These are phyloP conservation scores for Venturia pyrina DNA, from an alignment of 2,329 filamentous ascomycete species.

Conservation along the genomic window DNA sequence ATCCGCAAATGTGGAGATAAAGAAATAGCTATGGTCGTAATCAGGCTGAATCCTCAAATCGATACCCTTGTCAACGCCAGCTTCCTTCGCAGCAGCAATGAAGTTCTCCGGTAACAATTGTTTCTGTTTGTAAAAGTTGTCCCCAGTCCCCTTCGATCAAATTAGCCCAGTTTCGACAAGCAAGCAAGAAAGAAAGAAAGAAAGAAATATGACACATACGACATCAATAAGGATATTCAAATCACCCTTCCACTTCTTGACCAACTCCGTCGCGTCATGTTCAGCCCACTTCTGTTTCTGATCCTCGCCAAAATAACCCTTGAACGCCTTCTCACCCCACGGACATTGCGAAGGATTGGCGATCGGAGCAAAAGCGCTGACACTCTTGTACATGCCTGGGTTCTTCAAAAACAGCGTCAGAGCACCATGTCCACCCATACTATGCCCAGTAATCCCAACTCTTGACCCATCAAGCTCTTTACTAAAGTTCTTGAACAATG, in stretches of 20 bases:
- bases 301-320: conserved; percentile 72
- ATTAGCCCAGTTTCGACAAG: conserved; percentile 20
- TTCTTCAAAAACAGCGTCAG: conserved; percentile 87
- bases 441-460: conserved; percentile 84
- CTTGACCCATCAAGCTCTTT: conserved; percentile 57
- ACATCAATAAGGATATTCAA: conserved; percentile 82
- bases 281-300: conserved; percentile 69
- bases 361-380: conserved; percentile 86
- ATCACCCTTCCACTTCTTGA: conserved; percentile 59
- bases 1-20: conserved; percentile 81
- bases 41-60: conserved; percentile 75
- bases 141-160: conserved; percentile 55
- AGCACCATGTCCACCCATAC: conserved; percentile 95
- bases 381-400: conserved; percentile 78
- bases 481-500: conserved; percentile 61
- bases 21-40: conserved; percentile 97
- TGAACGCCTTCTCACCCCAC: conserved; percentile 94
- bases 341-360: conserved; percentile 74
- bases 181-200: background rate
- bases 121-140: conserved; percentile 92
- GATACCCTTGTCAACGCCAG: conserved; percentile 55
- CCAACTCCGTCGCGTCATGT: conserved; percentile 85
- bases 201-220: conserved; percentile 38
- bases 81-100: conserved; percentile 64
- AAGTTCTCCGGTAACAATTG: conserved; percentile 95